Conservation (phyloP, 345 rosid genomes). For the Aquilaria yunnanensis region DNA sequence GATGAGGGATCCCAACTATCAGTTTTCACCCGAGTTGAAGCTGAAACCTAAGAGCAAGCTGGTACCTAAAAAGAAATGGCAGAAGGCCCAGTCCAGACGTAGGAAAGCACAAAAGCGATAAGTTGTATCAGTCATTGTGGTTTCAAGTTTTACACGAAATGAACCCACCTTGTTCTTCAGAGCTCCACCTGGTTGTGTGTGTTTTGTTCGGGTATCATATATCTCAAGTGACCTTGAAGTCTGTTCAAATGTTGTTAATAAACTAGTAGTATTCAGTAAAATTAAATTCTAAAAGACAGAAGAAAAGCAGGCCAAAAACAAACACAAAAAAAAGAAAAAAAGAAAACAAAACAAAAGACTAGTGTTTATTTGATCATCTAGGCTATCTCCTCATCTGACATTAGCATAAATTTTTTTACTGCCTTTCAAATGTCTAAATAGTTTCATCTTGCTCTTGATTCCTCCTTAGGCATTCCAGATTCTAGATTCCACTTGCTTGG, state of each 20-base stretch:
- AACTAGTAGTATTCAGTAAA: too few species aligned
- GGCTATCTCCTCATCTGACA: too few species aligned
- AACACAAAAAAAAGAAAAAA: too few species aligned
- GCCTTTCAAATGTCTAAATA: too few species aligned
- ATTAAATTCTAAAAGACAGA: too few species aligned
- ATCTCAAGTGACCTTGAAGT: not conserved
- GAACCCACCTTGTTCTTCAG: not conserved
- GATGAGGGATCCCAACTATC: conserved; percentile 88
- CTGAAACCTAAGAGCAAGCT: conserved; percentile 91
- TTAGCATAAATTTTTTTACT: too few species aligned
- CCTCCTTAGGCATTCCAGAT: too few species aligned
- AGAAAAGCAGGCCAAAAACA: too few species aligned
- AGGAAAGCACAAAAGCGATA: conserved; percentile 84
- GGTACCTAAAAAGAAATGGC: conserved; percentile 87
- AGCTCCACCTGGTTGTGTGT: not conserved
- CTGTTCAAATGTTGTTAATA: too few species aligned
- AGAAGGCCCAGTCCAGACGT: conserved; percentile 69
- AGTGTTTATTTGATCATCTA: too few species aligned
- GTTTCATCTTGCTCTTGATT: too few species aligned
- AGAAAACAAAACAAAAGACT: too few species aligned
- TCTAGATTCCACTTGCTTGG: not conserved
- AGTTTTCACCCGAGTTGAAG: conserved; percentile 82
- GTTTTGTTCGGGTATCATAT: conserved; percentile 10
- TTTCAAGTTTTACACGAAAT: not conserved
- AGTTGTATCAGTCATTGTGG: conserved; percentile 4